A percentile compares a stretch with the other conserved stretches of the same genome.
phyloP scores from a whole-genome alignment of 768 basidiomycete genomes.

The Hysterangium stoloniferum region DNA sequence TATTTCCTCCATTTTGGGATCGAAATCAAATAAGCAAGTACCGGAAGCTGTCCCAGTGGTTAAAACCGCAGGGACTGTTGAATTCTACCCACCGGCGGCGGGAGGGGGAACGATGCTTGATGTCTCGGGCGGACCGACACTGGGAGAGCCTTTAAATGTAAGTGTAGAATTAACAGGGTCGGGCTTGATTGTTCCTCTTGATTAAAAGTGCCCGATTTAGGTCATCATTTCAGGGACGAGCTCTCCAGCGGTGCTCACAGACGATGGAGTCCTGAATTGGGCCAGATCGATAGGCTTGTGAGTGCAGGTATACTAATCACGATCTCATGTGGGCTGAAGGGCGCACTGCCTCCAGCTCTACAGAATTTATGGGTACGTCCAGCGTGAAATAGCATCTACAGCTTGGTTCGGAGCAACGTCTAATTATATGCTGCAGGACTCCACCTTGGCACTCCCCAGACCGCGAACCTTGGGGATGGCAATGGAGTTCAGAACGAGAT shows the following conservation, averaged over 20 bases:
- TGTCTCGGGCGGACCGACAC: neutral
- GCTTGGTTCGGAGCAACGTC: neutral
- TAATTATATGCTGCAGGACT: conserved; percentile 7
- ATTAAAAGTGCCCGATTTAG: conserved; percentile 1
- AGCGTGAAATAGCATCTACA: neutral
- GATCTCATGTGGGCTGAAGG: neutral
- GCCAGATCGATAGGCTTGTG: conserved; percentile 8
- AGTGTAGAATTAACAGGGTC: neutral
- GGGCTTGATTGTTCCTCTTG: neutral
- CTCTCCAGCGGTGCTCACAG: conserved; percentile 12
- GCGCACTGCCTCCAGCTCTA: neutral
- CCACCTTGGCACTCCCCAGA: conserved; percentile 14
- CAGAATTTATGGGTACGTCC: conserved; percentile 10
- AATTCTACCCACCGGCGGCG: conserved; percentile 4
- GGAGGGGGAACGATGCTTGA: conserved; percentile 12
- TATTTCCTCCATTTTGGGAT: too few species aligned
- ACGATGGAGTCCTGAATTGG: conserved; percentile 14
- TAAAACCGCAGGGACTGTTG: too few species aligned
- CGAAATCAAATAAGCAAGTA: too few species aligned
- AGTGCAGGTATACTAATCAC: neutral
- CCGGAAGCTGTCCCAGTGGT: too few species aligned
- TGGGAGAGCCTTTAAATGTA: conserved; percentile 12
- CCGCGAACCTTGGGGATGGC: conserved; percentile 16
- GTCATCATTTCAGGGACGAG: conserved; percentile 15
- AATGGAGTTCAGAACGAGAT: conserved; percentile 10